Conservation (phyloP, 148 eudicot species). For the Fagopyrum tataricum region DNA sequence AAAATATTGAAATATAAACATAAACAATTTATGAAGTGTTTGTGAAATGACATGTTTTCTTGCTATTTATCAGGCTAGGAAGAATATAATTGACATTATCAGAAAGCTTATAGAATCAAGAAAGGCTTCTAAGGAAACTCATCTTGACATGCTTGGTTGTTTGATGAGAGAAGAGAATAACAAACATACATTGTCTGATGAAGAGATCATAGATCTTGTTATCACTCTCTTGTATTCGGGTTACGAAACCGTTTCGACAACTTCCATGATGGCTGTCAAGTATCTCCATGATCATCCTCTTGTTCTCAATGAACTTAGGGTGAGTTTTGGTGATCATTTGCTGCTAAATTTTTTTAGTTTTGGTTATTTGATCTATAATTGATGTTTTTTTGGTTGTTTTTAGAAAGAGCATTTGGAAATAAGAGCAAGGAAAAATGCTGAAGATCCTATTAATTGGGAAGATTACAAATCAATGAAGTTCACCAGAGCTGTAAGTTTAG, state of each 20-base stretch:
- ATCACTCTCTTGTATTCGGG: slow-evolving; percentile 95
- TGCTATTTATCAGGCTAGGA: slow-evolving; percentile 61
- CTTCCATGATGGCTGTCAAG: slow-evolving; percentile 99
- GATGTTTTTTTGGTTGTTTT: slow-evolving; percentile 8
- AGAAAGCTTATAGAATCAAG: slow-evolving; percentile 54
- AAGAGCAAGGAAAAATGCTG: slow-evolving; percentile 62
- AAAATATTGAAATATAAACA: neutral
- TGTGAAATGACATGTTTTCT: neutral
- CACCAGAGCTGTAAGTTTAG: slow-evolving; percentile 77
- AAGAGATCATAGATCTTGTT: slow-evolving; percentile 90
- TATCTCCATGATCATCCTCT: slow-evolving; percentile 97
- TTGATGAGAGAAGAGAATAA: slow-evolving; percentile 42
- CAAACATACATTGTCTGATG: slow-evolving; percentile 65
- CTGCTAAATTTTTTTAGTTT: neutral
- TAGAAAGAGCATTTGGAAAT: slow-evolving; percentile 88
- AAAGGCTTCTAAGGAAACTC: slow-evolving; percentile 40
- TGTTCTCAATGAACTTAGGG: slow-evolving; percentile 81
- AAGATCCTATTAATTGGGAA: slow-evolving; percentile 72
- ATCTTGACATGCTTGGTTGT: slow-evolving; percentile 61
- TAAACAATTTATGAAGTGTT: neutral
- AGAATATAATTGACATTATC: slow-evolving; percentile 53
- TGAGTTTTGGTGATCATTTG: slow-evolving; percentile 22
- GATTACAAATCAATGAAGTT: slow-evolving; percentile 90
- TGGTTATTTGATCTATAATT: neutral
- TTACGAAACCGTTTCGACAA: slow-evolving; percentile 94